Evolutionary conservation across 73 alveolate species (phyloP).

Genomic region (Durusdinium trenchii): DNA sequence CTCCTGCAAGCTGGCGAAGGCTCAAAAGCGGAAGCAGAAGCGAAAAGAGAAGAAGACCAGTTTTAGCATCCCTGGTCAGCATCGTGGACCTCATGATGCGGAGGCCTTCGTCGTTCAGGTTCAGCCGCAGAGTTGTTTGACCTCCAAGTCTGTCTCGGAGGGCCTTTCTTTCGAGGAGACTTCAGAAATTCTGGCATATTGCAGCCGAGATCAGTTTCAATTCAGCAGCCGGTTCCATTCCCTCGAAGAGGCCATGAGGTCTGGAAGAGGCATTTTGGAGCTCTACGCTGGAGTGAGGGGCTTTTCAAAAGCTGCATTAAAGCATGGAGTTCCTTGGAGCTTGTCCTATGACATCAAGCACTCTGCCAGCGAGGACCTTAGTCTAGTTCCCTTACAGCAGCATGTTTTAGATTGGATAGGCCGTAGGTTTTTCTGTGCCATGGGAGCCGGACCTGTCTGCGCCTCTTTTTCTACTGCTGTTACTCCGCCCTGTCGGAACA

Average conservation of each 20-base stretch:
- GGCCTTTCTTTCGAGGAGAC: too few relatives aligned
- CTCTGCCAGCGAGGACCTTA: slow-evolving; percentile 14
- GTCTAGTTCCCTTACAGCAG: background rate
- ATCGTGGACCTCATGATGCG: too few relatives aligned
- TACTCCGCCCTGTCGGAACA: background rate
- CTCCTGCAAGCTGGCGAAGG: background rate
- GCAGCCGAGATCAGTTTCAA: background rate
- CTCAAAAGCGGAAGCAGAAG: background rate
- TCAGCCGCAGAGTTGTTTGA: too few relatives aligned
- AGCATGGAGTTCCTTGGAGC: background rate
- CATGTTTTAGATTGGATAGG: background rate
- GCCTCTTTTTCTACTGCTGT: slow-evolving; percentile 25
- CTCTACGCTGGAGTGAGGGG: background rate
- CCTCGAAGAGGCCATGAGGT: background rate
- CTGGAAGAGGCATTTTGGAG: slow-evolving; percentile 9
- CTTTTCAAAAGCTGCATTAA: background rate
- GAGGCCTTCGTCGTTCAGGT: too few relatives aligned
- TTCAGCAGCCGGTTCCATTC: background rate
- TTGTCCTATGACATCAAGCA: background rate
- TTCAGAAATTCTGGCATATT: too few relatives aligned
- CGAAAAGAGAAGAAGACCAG: background rate
- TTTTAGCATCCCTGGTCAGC: too few relatives aligned
- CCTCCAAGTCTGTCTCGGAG: too few relatives aligned
- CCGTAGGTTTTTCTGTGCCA: background rate
- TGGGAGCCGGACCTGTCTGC: slow-evolving; percentile 55